These are phyloP conservation scores for Acanthamoeba healyi DNA, from an alignment of 208 protist genomes.

Conservation along the genomic window DNA sequence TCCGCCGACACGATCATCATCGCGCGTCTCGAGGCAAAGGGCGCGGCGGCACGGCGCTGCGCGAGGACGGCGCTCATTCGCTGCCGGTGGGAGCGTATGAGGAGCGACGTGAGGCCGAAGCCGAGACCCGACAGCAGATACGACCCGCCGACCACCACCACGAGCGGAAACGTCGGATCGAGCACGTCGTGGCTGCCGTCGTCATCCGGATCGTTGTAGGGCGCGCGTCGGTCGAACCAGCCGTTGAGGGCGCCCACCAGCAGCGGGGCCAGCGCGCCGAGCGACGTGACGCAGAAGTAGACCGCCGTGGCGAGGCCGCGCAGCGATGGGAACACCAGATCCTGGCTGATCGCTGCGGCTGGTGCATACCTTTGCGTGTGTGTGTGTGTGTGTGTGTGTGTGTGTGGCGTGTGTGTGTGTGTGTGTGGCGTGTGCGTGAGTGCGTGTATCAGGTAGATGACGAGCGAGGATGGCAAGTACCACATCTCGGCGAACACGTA, in stretches of 20 bases:
- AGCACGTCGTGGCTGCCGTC: background rate
- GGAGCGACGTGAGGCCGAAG: background rate
- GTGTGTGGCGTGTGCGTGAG: too few species aligned
- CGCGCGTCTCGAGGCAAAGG: too few species aligned
- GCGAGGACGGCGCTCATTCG: background rate
- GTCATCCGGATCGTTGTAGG: background rate
- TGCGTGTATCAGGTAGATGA: background rate
- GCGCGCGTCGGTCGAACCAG: background rate
- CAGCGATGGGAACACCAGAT: background rate
- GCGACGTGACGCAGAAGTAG: slow-evolving; percentile 10
- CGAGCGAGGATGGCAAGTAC: background rate
- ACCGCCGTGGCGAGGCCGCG: background rate
- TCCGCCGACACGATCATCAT: too few species aligned
- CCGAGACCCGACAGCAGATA: background rate
- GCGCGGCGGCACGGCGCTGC: too few species aligned
- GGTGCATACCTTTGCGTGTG: background rate
- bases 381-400: background rate
- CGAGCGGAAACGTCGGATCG: background rate
- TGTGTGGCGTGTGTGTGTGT: background rate
- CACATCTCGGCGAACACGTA: slow-evolving; percentile 9
- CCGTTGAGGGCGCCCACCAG: slow-evolving; percentile 3
- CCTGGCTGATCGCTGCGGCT: background rate
- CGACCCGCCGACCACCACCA: background rate
- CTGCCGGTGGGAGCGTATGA: background rate
- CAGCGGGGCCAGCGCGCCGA: slow-evolving; percentile 12